Percentiles rank a stretch among this genome's conserved stretches.
phyloP scores from a whole-genome alignment of 139 green algal species.

The Zygnema circumcarinatum region DNA sequence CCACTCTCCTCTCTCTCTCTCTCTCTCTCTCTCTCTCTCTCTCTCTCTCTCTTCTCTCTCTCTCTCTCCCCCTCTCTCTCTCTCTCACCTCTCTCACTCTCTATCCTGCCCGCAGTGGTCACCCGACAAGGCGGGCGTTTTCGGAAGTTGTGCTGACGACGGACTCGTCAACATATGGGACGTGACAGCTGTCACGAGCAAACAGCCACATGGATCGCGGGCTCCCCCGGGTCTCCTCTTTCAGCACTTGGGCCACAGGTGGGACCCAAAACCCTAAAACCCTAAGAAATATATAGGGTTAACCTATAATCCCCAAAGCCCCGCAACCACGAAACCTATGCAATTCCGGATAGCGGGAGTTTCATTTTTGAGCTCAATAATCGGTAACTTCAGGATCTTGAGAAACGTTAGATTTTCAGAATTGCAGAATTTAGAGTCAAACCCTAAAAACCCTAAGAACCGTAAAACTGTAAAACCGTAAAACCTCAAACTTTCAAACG shows the following conservation, averaged over 20 bases:
- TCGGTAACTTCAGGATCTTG: no score
- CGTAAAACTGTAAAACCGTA: no score
- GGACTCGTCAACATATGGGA: slow-evolving; percentile 48
- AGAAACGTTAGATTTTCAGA: no score
- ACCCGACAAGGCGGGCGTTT: slow-evolving; percentile 12
- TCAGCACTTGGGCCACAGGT: slow-evolving; percentile 39
- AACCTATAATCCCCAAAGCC: no score
- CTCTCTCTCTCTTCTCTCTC: neutral
- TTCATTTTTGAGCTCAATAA: no score
- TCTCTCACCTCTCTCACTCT: neutral
- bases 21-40: neutral
- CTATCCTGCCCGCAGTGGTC: slow-evolving; percentile 22
- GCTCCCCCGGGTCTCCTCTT: slow-evolving; percentile 4
- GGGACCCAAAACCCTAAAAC: no score
- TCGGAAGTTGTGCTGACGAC: slow-evolving; percentile 45
- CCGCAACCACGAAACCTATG: no score
- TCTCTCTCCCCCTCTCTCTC: neutral
- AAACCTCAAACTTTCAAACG: no score
- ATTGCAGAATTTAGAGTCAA: no score
- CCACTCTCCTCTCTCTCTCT: neutral
- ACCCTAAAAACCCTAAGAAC: no score
- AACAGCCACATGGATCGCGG: neutral
- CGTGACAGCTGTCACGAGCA: slow-evolving; percentile 13
- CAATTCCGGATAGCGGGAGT: no score
- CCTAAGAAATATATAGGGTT: no score